Base-by-base conservation (phyloP, 2,329 filamentous ascomycete genomes). In the Apiospora saccharicola region DNA sequence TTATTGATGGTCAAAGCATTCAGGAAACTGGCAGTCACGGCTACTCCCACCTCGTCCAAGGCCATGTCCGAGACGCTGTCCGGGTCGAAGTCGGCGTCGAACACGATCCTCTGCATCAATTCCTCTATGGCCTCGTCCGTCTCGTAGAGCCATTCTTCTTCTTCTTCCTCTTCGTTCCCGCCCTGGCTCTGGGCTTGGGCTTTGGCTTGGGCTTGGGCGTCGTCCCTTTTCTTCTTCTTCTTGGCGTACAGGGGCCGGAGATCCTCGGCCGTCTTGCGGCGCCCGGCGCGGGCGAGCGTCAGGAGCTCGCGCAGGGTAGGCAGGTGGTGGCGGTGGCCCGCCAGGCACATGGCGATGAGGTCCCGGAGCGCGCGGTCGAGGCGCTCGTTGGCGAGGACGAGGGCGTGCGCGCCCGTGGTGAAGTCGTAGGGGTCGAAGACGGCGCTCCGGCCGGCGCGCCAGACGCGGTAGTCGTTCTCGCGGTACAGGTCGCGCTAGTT, bases 331-430 rank as follows among this genome's bases (percentile, higher is more conserved):
- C 30, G 26, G 26, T 61, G 53, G 53, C 53, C 53, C 5, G 53
- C 53, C 26, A 37, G 53, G 53, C 53, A 61, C 53, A 61, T 61
- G 53, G 53, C 53, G 53, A 61, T 61, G 53, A 61, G 53, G 53
- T 61, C 53, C 5, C 53, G 53, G 14, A 61, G 53, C 6, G 26
- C 53, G 14, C 19, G 34, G 26, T 61, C 53, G 53, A 61, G 26
- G 5, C 16, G 14, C 26, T 37, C 26, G 26, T 37, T 22, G 26
- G 6, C 4, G 5, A 61, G 53, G 24, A 61, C 53, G 16, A 22
- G 53, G 14, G 16, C 14, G 26, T 30, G 26, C 14, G 26, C 53
- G 24, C 24, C 13, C 51, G 51, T 57, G 22, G 24, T 16, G 51
- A 57, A 57, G 51, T 30, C 24, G 51, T 57, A 57, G 24, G 51